phyloP scores from a whole-genome alignment of 257 asterid species.

The Plantago elongata region DNA sequence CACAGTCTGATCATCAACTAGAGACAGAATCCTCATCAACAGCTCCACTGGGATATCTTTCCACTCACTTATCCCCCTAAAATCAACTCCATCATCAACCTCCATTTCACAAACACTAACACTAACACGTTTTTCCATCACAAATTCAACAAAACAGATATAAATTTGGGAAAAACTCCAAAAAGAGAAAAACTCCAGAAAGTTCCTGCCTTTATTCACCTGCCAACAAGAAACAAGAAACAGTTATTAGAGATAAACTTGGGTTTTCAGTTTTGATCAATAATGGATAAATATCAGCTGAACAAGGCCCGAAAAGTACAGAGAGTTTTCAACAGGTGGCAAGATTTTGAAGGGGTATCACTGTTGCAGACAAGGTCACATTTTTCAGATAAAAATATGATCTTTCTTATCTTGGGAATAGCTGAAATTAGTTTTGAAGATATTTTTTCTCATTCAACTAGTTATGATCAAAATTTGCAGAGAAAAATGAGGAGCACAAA shows the following conservation, averaged over 20 bases:
- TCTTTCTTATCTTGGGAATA: neutral
- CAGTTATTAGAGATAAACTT: constrained; percentile 12
- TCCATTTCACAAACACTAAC: constrained; percentile 31
- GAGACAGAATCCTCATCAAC: constrained; percentile 66
- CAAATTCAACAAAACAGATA: constrained; percentile 2
- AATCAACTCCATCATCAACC: constrained; percentile 43
- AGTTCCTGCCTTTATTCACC: constrained; percentile 20
- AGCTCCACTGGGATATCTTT: constrained; percentile 90
- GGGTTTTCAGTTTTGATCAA: neutral
- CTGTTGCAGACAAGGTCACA: constrained; percentile 18
- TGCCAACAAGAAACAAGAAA: constrained; percentile 14
- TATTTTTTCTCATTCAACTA: neutral
- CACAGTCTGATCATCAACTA: constrained; percentile 85
- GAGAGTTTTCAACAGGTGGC: constrained; percentile 28
- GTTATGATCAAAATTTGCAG: neutral
- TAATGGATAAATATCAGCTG: constrained; percentile 2
- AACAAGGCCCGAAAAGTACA: constrained; percentile 15
- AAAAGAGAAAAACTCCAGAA: constrained; percentile 14
- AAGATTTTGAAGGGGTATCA: constrained; percentile 5
- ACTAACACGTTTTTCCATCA: constrained; percentile 15
- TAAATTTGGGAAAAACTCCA: no score
- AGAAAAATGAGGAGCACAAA: no score
- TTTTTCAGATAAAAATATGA: constrained; percentile 14
- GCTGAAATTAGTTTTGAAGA: constrained; percentile 1
- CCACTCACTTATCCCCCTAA: constrained; percentile 55